These are phyloP conservation scores for Parafenestella ontariensis DNA, from an alignment of 2,329 filamentous ascomycete genomes.

Conservation along the genomic window DNA sequence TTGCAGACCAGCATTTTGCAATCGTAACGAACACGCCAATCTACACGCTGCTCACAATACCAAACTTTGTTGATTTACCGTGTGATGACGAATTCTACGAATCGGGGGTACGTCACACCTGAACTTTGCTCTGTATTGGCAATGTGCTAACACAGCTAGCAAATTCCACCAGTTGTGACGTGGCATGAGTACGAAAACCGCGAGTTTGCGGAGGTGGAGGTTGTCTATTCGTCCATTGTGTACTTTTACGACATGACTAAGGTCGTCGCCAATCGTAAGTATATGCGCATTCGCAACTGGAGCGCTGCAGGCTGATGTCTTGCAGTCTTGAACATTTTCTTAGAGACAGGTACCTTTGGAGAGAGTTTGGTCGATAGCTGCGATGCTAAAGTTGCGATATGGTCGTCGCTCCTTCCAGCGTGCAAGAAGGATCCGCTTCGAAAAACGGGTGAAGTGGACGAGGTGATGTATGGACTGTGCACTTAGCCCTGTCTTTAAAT, in stretches of 20 bases:
- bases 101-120: slow-evolving; percentile 34
- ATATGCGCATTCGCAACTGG: not conserved
- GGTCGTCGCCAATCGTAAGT: slow-evolving; percentile 67
- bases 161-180: slow-evolving; percentile 50
- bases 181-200: slow-evolving; percentile 77
- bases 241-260: slow-evolving; percentile 80
- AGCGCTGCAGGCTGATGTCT: slow-evolving; percentile 2
- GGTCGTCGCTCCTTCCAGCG: slow-evolving; percentile 77
- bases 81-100: slow-evolving; percentile 78
- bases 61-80: slow-evolving; percentile 73
- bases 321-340: slow-evolving; percentile 58
- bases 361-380: slow-evolving; percentile 70
- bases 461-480: slow-evolving; percentile 68
- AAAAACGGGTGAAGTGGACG: slow-evolving; percentile 74
- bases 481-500: not conserved
- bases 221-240: slow-evolving; percentile 80
- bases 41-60: slow-evolving; percentile 69
- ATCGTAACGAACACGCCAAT: slow-evolving; percentile 76
- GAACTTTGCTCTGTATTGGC: not conserved
- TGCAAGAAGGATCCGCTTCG: slow-evolving; percentile 73
- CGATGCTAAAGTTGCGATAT: slow-evolving; percentile 70
- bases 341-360: slow-evolving; percentile 26
- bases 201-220: slow-evolving; percentile 73
- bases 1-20: slow-evolving; percentile 81
- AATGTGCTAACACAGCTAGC: slow-evolving; percentile 21